Conservation (phyloP, 495 filamentous ascomycete genomes). For the Podospora pseudopauciseta region DNA sequence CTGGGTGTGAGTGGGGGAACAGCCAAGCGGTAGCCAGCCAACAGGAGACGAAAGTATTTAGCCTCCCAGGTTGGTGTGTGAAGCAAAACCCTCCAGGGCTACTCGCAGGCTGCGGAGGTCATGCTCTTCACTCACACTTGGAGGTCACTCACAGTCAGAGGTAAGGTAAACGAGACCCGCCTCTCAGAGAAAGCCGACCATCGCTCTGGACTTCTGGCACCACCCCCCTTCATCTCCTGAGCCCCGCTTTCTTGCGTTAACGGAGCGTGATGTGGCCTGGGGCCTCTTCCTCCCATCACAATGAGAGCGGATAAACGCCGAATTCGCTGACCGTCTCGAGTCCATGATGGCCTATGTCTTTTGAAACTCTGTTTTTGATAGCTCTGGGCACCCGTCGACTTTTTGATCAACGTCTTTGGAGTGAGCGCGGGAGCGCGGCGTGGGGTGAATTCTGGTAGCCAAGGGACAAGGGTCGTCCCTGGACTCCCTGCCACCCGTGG, state of each 20-base stretch:
- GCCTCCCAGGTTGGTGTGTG: slow-evolving; percentile 6
- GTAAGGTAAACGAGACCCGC: background rate
- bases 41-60: slow-evolving; percentile 2
- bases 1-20: background rate
- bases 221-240: slow-evolving; percentile 1
- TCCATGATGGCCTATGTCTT: background rate
- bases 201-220: background rate
- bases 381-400: background rate
- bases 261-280: background rate
- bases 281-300: background rate
- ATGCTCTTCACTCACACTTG: background rate
- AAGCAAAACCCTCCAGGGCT: background rate
- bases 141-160: background rate
- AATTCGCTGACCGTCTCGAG: background rate
- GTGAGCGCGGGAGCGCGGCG: slow-evolving; percentile 14
- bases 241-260: slow-evolving; percentile 4
- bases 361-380: background rate
- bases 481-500: background rate
- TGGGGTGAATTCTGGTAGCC: slow-evolving; percentile 16
- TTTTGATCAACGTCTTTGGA: background rate
- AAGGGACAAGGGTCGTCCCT: slow-evolving; percentile 13
- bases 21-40: background rate
- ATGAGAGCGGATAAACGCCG: background rate
- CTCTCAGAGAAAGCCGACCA: background rate
- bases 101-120: slow-evolving; percentile 7